Percentiles rank a stretch among this genome's conserved stretches.
These are phyloP conservation scores for Populus tremula DNA, from an alignment of 345 rosid species.

Conservation along the genomic window DNA sequence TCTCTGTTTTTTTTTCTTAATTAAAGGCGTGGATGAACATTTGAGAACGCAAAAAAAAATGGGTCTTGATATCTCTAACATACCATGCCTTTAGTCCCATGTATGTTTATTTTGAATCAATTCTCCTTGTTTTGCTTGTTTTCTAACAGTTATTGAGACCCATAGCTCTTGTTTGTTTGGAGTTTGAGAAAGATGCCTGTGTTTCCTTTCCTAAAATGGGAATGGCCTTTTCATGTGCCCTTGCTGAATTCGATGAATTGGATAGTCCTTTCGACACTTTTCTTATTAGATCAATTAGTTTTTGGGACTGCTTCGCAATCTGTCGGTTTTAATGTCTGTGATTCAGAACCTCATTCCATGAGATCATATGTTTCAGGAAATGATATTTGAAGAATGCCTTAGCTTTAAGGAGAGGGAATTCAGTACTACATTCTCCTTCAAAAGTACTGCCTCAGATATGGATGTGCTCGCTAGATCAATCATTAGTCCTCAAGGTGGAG, in stretches of 20 bases:
- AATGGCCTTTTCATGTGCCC: conserved; percentile 27
- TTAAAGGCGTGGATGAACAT: not conserved
- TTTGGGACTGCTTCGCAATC: conserved; percentile 34
- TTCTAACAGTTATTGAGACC: conserved; percentile 13
- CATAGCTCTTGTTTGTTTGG: conserved; percentile 15
- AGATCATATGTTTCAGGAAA: conserved; percentile 33
- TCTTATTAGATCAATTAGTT: conserved; percentile 25
- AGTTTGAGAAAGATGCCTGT: not conserved
- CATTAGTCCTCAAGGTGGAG: conserved; percentile 26
- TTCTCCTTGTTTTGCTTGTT: not conserved
- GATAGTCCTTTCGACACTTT: conserved; percentile 27
- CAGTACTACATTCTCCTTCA: conserved; percentile 20
- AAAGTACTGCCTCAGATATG: conserved; percentile 28
- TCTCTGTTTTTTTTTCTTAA: too few relatives aligned
- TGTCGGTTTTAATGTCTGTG: conserved; percentile 40
- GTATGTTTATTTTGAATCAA: not conserved
- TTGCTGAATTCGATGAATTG: conserved; percentile 28
- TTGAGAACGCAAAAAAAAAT: not conserved
- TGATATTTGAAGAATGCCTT: conserved; percentile 25
- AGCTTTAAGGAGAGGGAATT: conserved; percentile 36
- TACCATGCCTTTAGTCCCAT: not conserved
- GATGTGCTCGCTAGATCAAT: conserved; percentile 19
- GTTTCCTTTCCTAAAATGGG: conserved; percentile 23
- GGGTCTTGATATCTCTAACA: not conserved
- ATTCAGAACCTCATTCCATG: conserved; percentile 27